These are phyloP conservation scores for Gonapodya prolifera DNA, from an alignment of 192 early-diverging fungal genomes.

Conservation along the genomic window DNA sequence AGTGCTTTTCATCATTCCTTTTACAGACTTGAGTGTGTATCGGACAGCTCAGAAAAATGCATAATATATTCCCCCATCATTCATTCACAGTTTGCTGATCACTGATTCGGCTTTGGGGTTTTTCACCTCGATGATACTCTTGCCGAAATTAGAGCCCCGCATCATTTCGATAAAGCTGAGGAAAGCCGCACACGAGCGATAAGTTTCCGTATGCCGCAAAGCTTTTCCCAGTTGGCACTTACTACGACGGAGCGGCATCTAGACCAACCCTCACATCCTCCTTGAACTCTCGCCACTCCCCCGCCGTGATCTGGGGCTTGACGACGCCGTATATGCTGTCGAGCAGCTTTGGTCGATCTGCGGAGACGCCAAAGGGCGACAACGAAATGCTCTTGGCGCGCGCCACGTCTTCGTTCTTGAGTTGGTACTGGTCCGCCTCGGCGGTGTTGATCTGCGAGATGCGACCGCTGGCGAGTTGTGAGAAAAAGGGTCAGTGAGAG, in stretches of 20 bases:
- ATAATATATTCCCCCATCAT: too few species aligned
- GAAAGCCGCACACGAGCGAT: too few species aligned
- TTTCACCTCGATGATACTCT: background rate
- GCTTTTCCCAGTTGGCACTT: too few species aligned
- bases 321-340: background rate
- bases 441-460: too few species aligned
- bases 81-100: background rate
- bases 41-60: too few species aligned
- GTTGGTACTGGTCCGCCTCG: too few species aligned
- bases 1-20: too few species aligned
- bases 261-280: background rate
- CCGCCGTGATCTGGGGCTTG: background rate
- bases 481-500: background rate
- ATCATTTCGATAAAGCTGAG: too few species aligned
- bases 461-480: too few species aligned
- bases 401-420: background rate
- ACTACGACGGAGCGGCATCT: background rate
- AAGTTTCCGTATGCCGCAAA: too few species aligned
- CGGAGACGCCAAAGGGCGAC: background rate
- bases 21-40: too few species aligned
- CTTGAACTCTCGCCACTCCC: background rate
- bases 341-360: background rate
- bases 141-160: background rate
- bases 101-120: background rate
- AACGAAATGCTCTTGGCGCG: background rate